phyloP scores from a whole-genome alignment of 78 protist species.

The Isochrysis galbana region DNA sequence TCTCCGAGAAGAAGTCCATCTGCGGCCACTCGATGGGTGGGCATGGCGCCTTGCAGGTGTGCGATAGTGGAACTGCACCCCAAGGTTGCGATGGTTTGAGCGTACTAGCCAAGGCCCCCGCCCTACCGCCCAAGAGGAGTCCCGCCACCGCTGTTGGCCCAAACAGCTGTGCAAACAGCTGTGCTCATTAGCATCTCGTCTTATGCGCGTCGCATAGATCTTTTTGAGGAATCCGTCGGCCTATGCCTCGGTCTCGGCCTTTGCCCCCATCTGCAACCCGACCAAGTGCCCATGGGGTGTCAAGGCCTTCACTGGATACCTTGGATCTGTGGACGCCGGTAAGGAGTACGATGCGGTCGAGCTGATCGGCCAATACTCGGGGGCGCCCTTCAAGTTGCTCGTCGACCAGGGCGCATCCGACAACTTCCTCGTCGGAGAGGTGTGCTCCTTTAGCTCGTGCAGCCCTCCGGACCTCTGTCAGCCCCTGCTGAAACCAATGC shows the following conservation, averaged over 20 bases:
- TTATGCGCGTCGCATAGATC: too few relatives aligned
- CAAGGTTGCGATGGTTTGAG: too few relatives aligned
- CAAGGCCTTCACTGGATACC: constrained; percentile 21
- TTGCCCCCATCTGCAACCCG: constrained; percentile 80
- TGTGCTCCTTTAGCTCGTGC: too few relatives aligned
- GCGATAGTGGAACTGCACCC: too few relatives aligned
- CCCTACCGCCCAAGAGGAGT: too few relatives aligned
- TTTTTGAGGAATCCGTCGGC: constrained; percentile 60
- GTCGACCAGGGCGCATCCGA: constrained; percentile 8
- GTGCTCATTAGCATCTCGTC: too few relatives aligned
- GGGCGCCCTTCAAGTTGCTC: not conserved
- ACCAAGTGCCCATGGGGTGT: constrained; percentile 16
- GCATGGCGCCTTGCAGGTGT: constrained; percentile 89
- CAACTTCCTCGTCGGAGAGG: not conserved
- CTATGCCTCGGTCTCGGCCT: constrained; percentile 81
- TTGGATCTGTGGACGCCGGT: constrained; percentile 32
- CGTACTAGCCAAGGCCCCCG: too few relatives aligned
- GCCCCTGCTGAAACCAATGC: too few relatives aligned
- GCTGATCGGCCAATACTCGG: not conserved
- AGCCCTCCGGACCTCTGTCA: too few relatives aligned
- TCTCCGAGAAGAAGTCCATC: not conserved
- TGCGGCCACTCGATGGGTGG: constrained; percentile 89
- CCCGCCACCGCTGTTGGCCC: too few relatives aligned
- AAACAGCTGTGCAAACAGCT: too few relatives aligned
- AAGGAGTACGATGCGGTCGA: not conserved